These are phyloP conservation scores for Micractinium conductrix DNA, from an alignment of 139 green algal genomes.

Conservation along the genomic window DNA sequence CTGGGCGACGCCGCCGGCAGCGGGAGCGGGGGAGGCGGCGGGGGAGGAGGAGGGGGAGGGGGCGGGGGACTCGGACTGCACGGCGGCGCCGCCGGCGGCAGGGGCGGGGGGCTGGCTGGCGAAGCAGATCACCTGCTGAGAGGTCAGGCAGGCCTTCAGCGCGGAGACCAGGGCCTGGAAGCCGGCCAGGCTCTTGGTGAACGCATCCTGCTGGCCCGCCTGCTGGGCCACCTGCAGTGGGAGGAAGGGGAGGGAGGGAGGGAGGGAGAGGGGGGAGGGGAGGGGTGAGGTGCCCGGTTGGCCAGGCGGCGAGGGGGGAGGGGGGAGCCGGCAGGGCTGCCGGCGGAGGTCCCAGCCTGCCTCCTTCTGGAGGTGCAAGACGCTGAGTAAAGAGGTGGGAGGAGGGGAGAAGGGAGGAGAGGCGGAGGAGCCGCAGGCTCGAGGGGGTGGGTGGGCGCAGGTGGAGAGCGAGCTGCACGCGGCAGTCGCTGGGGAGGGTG, in stretches of 20 bases:
- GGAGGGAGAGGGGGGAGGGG: background rate
- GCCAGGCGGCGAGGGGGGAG: too few relatives aligned
- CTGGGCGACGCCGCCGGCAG: background rate
- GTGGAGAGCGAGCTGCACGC: too few relatives aligned
- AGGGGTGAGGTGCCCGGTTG: too few relatives aligned
- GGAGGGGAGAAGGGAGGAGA: background rate
- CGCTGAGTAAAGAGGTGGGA: background rate
- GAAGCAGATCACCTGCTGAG: slow-evolving; percentile 1
- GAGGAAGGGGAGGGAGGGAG: background rate
- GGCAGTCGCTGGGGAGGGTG: too few relatives aligned
- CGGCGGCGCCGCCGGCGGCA: too few relatives aligned
- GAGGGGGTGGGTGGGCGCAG: too few relatives aligned
- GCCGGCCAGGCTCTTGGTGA: background rate
- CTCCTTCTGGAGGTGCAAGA: too few relatives aligned
- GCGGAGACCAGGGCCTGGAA: slow-evolving; percentile 8
- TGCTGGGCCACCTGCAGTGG: background rate
- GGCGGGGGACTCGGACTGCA: background rate
- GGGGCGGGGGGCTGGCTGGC: background rate
- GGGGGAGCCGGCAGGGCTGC: too few relatives aligned
- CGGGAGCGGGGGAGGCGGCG: background rate
- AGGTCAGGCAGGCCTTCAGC: slow-evolving; percentile 1
- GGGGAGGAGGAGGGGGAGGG: background rate
- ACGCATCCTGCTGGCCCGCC: background rate
- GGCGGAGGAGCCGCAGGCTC: background rate
- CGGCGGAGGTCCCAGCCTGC: too few relatives aligned